Base-by-base conservation (phyloP, 2,329 filamentous ascomycete genomes). In the Aspergillus aculeatus region DNA sequence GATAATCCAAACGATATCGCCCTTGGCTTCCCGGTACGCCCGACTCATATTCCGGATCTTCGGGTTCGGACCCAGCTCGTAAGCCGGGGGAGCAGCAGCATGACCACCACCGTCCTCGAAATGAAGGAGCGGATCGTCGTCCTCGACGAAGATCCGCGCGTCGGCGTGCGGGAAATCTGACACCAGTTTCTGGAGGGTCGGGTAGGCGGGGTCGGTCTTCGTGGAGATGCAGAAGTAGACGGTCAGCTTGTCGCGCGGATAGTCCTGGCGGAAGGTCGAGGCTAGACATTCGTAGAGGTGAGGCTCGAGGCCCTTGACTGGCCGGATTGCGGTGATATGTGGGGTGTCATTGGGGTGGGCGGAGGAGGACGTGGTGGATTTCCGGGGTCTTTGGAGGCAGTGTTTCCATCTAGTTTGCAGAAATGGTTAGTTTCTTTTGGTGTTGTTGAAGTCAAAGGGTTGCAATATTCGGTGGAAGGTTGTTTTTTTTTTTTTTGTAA, bases 1-100 rank as follows among this genome's bases (percentile, higher is more conserved):
- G 21, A 96, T 84, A 54, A 97, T 88, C 95, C 95, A 99, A 23
- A 99, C 83, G 26, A 98, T 83, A 71, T 97, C 92, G 1, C 90
- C 89, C 64, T 89, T 88, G 1, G 92, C 91, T 71, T 98, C 93
- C 29, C 92, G 82, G 72, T 97, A 99, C 2, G 92, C 93, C 48
- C 92, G 86, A 73, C 93, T 97, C 82, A 98, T 91, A 74, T 99
- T 99, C 54, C 95, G 84, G 68, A 99, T 96, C 80, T 99, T 99
- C n/a, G 95, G 95, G 71, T 99, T 99, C 1, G 95, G 95, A 0
- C 96, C 96, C 58, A 98, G 82, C 58, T 85, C 83, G 63, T 83
- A 77, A 53, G 77, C 69, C 56, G 82, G 82, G 10, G 23, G 4
- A 23, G 23, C 23, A 23, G 26, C 7, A 11, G 77, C 75, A 32